Evolutionary conservation across 768 basidiomycete genomes (phyloP), one percentile per base, ranked within the genome.

Genomic region (Lactarius pseudohatsudake): DNA sequence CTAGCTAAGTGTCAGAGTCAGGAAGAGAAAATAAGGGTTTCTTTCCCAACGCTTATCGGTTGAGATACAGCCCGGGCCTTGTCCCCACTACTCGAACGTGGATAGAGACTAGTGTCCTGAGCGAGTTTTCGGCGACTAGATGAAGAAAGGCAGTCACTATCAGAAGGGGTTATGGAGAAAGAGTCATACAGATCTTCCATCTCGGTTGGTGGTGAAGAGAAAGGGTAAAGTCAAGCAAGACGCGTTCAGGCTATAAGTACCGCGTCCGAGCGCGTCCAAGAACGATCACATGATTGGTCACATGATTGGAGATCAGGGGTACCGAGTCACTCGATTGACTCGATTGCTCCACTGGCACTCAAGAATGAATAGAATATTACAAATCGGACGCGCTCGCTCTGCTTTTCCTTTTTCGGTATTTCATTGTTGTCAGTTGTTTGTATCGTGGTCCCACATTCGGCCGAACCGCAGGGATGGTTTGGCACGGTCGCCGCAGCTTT

Each of bases 51-150:
- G 32, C 61, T 67, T 22, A 67, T 62, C 18, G 30, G 36, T 26
- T 56, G 38, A 26, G 50, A 43, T 18, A 28, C 57, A 34, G 10
- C 8, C 34, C 34, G 62, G 5, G 26, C 28, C 59, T 64, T 67
- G 62, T 60, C 54, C 2, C 41, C 62, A 13, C 36, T 26, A n/a
- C 32, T n/a, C 16, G 57, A 40, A 28, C 34, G 16, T 1, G 57
- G 47, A 7, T 59, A 30, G 28, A 40, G 53, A 11, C 47, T 57
- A n/a, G 62, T 36, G 55, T 67, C 62, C 43, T 67, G 57, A 28
- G 62, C 62, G n/a, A 67, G 66, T 67, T 16, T 67, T 59, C 62
- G 62, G 55, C 66, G 66, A 47, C 66, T 67, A 10, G 47, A 63
- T 32, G 32, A 45, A 36, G 30, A 55, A 36, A 3, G 3, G 5